Base-by-base conservation (phyloP, 2,329 filamentous ascomycete species). In the Karstenula rhodostoma region DNA sequence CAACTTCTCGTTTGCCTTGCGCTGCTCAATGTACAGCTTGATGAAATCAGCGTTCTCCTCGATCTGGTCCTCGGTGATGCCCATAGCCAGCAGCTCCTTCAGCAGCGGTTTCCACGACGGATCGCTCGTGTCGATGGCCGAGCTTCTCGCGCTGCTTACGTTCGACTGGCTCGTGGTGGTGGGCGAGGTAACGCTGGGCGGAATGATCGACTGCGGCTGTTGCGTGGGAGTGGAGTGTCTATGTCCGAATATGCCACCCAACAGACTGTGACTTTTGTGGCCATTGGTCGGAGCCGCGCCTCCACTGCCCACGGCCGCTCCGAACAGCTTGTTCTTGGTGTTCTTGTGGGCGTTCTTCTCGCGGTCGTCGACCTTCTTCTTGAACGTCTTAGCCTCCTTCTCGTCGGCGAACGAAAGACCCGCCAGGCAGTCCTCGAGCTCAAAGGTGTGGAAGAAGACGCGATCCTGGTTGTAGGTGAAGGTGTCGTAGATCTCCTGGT, bases 371-470 rank as follows among this genome's bases (percentile, higher is more conserved):
- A 99, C 92, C 84, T 97, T 98, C 85, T 97, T 97, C 79, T 94
- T 90, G 81, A 99, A 98, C 60, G 92, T 91, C 80, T 92, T 96
- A 35, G 95, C 95, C 81, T 99, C 95, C 80, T 97, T 98, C 82
- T 98, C 95, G 78, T 98, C 95, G 62, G 90, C 89, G 73, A 99
- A 99, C 25, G 93, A 97, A 61, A 99, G 82, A 0, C 90, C 95
- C 6, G 93, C 95, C 62, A 96, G 82, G 73, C 93, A 98, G 65
- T 96, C 89, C 79, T 98, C 94, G 58, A 97, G 86, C 81, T 99
- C 95, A 76, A 99, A 99, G 6, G 92, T 93, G 80, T 98, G 94
- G 81, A 99, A 99, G 81, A 97, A 99, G 61, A 92, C 94, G 63
- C 95, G 90, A 77, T 99, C 95, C 75, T 97, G 94, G 80, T 97